phyloP scores from a whole-genome alignment of 352 stramenopile species.

The Globisporangium radiosum region DNA sequence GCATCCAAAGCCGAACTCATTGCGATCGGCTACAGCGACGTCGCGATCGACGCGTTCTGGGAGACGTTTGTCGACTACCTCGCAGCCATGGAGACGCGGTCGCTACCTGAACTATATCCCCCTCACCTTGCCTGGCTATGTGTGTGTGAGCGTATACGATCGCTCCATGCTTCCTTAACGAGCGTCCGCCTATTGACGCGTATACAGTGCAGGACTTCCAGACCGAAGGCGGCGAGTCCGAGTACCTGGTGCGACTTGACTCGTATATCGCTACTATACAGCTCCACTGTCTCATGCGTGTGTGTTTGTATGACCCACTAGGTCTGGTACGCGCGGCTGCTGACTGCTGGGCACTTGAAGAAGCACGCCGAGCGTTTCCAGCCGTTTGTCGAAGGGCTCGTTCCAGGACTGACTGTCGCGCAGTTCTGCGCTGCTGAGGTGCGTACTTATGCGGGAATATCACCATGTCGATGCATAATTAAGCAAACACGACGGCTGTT shows the following conservation, averaged over 20 bases:
- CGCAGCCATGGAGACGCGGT: conserved; percentile 68
- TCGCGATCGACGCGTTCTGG: conserved; percentile 91
- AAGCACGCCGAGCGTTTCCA: conserved; percentile 82
- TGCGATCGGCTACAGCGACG: conserved; percentile 85
- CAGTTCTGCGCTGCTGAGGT: conserved; percentile 82
- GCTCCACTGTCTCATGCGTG: neutral
- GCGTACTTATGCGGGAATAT: neutral
- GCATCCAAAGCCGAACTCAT: conserved; percentile 67
- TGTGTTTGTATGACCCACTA: conserved; percentile 2
- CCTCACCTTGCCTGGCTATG: conserved; percentile 13
- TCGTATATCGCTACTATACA: neutral
- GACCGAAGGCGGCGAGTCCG: conserved; percentile 77
- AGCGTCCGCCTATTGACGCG: conserved; percentile 23
- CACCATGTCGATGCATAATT: neutral
- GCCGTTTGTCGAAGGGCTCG: conserved; percentile 86
- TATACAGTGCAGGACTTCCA: conserved; percentile 74
- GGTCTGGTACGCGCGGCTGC: conserved; percentile 85
- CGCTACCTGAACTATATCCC: conserved; percentile 45
- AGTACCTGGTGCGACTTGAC: conserved; percentile 55
- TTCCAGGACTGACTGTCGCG: conserved; percentile 68
- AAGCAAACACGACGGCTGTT: neutral
- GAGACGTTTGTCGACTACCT: conserved; percentile 90
- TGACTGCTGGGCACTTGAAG: conserved; percentile 86
- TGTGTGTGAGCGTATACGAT: conserved; percentile 6
- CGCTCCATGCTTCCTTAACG: neutral